Percentiles rank a stretch among this genome's conserved stretches.
phyloP scores from a whole-genome alignment of 2,329 filamentous ascomycete species.

The Ophiocordyceps polyrhachis-furcata region DNA sequence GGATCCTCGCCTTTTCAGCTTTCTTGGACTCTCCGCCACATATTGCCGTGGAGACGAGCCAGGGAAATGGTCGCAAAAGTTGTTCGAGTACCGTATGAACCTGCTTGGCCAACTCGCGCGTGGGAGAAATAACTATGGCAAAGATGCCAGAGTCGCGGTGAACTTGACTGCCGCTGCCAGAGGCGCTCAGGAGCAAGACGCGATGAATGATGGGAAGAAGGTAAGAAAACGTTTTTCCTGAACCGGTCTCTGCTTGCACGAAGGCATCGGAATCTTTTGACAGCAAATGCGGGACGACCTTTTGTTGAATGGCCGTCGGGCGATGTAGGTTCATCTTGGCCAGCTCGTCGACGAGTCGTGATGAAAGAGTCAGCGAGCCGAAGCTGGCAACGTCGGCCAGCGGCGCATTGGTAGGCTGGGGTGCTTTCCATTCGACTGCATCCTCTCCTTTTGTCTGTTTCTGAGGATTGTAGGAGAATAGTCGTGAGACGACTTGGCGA shows the following conservation, averaged over 20 bases:
- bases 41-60: conserved; percentile 81
- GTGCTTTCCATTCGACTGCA: conserved; percentile 30
- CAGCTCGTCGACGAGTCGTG: conserved; percentile 63
- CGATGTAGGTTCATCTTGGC: conserved; percentile 76
- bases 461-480: conserved; percentile 79
- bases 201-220: conserved; percentile 80
- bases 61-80: conserved; percentile 73
- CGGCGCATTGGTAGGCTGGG: conserved; percentile 78
- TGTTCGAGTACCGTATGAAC: conserved; percentile 76
- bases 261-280: conserved; percentile 78
- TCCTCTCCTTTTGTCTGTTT: conserved; percentile 43
- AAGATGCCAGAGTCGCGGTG: conserved; percentile 80
- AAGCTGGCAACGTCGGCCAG: conserved; percentile 75
- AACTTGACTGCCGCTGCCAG: conserved; percentile 35
- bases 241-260: conserved; percentile 91
- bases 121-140: conserved; percentile 84
- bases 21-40: conserved; percentile 52
- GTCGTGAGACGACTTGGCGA: conserved; percentile 61
- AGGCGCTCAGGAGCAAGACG: conserved; percentile 56
- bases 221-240: conserved; percentile 94
- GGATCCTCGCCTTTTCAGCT: conserved; percentile 76
- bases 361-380: conserved; percentile 65
- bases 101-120: conserved; percentile 84
- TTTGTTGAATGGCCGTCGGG: conserved; percentile 87
- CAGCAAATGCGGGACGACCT: conserved; percentile 63